Base-by-base conservation (phyloP, 345 rosid genomes). In the Arabidopsis arenosa region DNA sequence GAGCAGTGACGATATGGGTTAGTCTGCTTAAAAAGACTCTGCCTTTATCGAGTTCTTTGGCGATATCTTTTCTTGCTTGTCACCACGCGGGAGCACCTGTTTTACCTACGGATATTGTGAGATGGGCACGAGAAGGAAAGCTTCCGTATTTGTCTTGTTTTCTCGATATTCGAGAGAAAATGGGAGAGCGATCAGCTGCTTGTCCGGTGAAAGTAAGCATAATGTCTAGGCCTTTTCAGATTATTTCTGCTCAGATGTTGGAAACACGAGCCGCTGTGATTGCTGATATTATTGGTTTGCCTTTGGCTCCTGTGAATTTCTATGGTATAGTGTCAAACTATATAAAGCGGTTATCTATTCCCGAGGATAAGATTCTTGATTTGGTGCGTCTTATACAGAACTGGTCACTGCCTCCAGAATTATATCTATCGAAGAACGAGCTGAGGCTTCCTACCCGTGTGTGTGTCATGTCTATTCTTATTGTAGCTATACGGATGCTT, bases 371-470 rank as follows among this genome's bases (percentile, higher is more conserved):
- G 74, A 80, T 90, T 82, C 78, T 92, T 61, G 80, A 83, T 32
- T 79, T 77, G 57, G 92, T 92, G 30, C 76, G 88, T 78, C 82
- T 71, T 7, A 77, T 91, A 66, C 74, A 81, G 26, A 87, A 80
- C 68, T 88, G 96, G 97, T 83, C 88, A 9, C 77, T 87, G 93
- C 97, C 92, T 39, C 86, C 96, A 5, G 93, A 90, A 40, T 72
- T 91, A 8, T 86, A 93, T 88, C 62, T 93, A 55, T 93, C 63
- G 0, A 74, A 77, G 76, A 86, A 81, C 57, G 86, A 85, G 74
- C 40, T 12, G 63, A 90, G 86, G 81, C 85, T 85, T 78, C 97
- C 97, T 17, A 80, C 87, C n/a, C 85, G 91, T 40, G 85, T 85
- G 0, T 75, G 85, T 73, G 84, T 86, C 53, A 84, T 89, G 89